Evolutionary conservation across 768 basidiomycete genomes (phyloP).

Genomic region (Asterophora lycoperdoides): DNA sequence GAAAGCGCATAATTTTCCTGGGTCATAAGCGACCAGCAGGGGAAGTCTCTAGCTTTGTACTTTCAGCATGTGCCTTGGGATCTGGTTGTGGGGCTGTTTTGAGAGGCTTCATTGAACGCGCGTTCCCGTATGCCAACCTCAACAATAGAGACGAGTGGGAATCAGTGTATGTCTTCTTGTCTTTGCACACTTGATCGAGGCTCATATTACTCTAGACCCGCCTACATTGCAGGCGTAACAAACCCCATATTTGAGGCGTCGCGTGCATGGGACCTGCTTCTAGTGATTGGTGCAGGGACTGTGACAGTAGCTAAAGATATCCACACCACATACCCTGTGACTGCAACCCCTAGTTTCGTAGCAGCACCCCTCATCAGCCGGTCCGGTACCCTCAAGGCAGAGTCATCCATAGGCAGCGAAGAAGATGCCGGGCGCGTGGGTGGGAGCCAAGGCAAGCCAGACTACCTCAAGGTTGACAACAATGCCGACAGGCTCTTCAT

Average conservation of each 20-base stretch:
- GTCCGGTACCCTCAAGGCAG: constrained; percentile 61
- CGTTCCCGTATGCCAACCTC: constrained; percentile 94
- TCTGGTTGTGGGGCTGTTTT: constrained; percentile 85
- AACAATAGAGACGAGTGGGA: constrained; percentile 88
- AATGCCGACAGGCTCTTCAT: constrained; percentile 83
- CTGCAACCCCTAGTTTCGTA: constrained; percentile 33
- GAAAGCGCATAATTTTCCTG: constrained; percentile 94
- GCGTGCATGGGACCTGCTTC: constrained; percentile 87
- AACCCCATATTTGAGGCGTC: constrained; percentile 94
- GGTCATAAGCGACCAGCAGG: constrained; percentile 88
- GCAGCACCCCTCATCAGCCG: constrained; percentile 46
- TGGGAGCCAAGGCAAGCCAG: constrained; percentile 53
- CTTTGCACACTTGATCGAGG: neutral
- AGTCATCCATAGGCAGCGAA: constrained; percentile 58
- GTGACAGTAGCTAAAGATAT: constrained; percentile 90
- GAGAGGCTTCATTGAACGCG: constrained; percentile 83
- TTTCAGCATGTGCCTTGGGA: constrained; percentile 90
- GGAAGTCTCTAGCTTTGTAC: constrained; percentile 85
- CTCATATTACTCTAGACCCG: constrained; percentile 49
- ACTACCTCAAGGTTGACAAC: constrained; percentile 54
- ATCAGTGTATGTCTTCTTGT: constrained; percentile 56
- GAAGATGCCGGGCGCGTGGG: constrained; percentile 62
- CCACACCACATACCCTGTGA: constrained; percentile 48
- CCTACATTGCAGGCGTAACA: constrained; percentile 94
- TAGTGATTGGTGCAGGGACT: constrained; percentile 83